These are phyloP conservation scores for Apiotrichum veenhuisii DNA, from an alignment of 1,284 basidiomycete species.

Conservation along the genomic window DNA sequence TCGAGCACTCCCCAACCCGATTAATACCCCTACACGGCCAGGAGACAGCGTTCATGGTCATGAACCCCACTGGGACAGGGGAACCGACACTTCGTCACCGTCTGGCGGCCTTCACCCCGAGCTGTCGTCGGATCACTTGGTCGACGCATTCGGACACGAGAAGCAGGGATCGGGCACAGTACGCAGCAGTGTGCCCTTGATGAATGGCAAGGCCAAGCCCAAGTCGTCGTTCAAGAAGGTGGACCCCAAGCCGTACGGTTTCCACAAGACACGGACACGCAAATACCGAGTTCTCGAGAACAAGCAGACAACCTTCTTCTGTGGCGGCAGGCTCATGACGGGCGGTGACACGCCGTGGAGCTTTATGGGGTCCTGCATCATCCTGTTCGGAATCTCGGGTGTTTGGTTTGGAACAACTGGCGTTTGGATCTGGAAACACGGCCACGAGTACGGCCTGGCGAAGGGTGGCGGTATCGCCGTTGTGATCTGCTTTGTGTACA, in stretches of 20 bases:
- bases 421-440: slow-evolving; percentile 77
- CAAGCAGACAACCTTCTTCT: slow-evolving; percentile 63
- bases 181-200: not conserved
- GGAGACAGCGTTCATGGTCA: slow-evolving; percentile 3
- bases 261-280: slow-evolving; percentile 20
- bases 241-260: not conserved
- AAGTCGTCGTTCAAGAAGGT: not conserved
- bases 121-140: slow-evolving; percentile 18
- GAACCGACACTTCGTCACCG: slow-evolving; percentile 12
- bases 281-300: slow-evolving; percentile 65
- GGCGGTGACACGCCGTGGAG: slow-evolving; percentile 81
- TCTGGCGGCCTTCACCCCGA: slow-evolving; percentile 13
- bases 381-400: slow-evolving; percentile 66
- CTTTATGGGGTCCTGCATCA: slow-evolving; percentile 61
- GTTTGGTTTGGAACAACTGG: slow-evolving; percentile 80
- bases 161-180: slow-evolving; percentile 1
- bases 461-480: slow-evolving; percentile 72
- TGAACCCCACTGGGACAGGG: slow-evolving; percentile 8
- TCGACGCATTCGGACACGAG: slow-evolving; percentile 8
- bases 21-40: slow-evolving; percentile 6
- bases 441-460: slow-evolving; percentile 68
- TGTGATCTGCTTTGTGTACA: slow-evolving; percentile 58
- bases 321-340: slow-evolving; percentile 65
- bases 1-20: not conserved
- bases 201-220: not conserved